These are phyloP conservation scores for Iris pallida DNA, from an alignment of 116 monocot genomes.

Conservation along the genomic window DNA sequence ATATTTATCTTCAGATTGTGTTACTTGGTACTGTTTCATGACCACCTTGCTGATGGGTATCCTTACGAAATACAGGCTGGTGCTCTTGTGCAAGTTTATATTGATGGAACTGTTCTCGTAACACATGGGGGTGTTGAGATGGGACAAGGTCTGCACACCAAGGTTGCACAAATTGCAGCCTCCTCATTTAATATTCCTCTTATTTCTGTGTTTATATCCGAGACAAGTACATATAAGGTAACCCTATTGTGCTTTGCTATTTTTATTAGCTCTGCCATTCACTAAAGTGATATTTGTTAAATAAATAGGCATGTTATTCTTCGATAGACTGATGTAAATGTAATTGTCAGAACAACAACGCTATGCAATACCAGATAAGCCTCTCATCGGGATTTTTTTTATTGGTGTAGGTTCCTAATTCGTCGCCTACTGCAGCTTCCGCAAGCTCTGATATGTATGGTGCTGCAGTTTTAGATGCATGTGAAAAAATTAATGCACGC, in stretches of 20 bases:
- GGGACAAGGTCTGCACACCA: constrained; percentile 97
- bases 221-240: constrained; percentile 94
- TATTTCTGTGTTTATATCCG: constrained; percentile 87
- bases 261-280: not conserved
- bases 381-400: not conserved
- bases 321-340: too few species aligned
- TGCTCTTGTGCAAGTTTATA: constrained; percentile 92
- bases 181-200: constrained; percentile 82
- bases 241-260: constrained; percentile 1
- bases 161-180: constrained; percentile 92
- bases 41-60: not conserved
- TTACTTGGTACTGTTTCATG: not conserved
- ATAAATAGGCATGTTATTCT: not conserved
- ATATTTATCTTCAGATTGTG: not conserved
- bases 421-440: constrained; percentile 97
- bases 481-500: constrained; percentile 79
- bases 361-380: too few species aligned
- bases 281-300: not conserved
- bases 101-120: constrained; percentile 85
- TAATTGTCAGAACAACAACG: too few species aligned
- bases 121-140: constrained; percentile 99
- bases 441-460: constrained; percentile 98
- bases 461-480: constrained; percentile 93
- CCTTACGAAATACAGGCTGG: constrained; percentile 43
- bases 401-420: constrained; percentile 77